A percentile compares a stretch with the other conserved stretches of the same genome.
These are phyloP conservation scores for Mycena polygramma DNA, from an alignment of 768 basidiomycete genomes.

Conservation along the genomic window DNA sequence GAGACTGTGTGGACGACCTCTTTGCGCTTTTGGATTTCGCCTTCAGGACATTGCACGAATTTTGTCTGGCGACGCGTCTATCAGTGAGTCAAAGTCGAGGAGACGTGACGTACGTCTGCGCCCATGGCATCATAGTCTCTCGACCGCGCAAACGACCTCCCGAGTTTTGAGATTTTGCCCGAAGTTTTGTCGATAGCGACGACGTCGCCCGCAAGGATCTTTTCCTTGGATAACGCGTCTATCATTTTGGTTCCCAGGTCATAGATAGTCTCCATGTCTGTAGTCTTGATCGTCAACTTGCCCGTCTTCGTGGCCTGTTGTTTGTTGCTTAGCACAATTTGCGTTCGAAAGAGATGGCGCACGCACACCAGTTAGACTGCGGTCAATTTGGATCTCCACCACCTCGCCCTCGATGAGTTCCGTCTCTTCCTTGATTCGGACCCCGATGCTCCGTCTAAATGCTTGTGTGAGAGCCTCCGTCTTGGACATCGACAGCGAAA, in stretches of 20 bases:
- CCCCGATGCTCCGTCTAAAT: constrained; percentile 95
- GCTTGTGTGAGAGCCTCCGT: constrained; percentile 98
- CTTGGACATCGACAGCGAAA: constrained; percentile 98
- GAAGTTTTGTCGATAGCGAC: constrained; percentile 98
- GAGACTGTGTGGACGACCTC: constrained; percentile 98
- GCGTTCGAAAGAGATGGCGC: background rate
- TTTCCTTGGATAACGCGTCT: constrained; percentile 96
- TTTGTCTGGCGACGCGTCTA: constrained; percentile 75
- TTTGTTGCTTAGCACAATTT: background rate
- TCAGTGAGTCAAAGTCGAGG: constrained; percentile 13
- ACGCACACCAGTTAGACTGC: constrained; percentile 92
- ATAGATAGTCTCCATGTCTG: constrained; percentile 99
- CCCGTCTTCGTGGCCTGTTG: constrained; percentile 97
- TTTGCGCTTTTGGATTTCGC: constrained; percentile 97
- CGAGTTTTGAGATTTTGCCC: constrained; percentile 96
- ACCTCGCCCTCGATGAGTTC: constrained; percentile 99
- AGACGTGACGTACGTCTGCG: constrained; percentile 81
- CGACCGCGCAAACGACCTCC: constrained; percentile 95
- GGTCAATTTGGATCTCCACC: constrained; percentile 98
- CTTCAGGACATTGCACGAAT: constrained; percentile 98
- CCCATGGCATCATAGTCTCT: constrained; percentile 99
- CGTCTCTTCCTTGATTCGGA: constrained; percentile 97
- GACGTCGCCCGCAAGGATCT: constrained; percentile 94
- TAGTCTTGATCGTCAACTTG: constrained; percentile 96
- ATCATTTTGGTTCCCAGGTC: constrained; percentile 99